Evolutionary conservation across 2,329 filamentous ascomycete species (phyloP), one percentile per base, ranked within the genome.

Genomic region (Didymella arachidicola): DNA sequence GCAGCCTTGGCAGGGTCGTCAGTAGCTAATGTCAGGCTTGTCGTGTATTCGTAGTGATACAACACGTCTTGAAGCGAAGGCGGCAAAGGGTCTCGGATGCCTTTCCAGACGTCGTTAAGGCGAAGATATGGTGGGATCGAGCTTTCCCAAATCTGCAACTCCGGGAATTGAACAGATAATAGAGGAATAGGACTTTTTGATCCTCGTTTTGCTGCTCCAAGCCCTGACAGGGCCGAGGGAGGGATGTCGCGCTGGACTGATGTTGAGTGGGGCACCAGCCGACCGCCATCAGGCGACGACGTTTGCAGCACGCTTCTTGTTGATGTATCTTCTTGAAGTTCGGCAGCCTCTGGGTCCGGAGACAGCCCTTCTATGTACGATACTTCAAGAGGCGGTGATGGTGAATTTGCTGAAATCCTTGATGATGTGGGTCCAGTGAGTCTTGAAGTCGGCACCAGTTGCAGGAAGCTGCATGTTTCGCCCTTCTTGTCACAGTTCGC

Each of bases 41-140:
- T 77, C 1, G 69, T 70, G 27, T 72, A 72, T 42, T 73, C 68
- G 49, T 76, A 78, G 46, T 77, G 74, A 44, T 68, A 68, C 2
- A 78, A 57, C 2, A 78, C 50, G 29, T 66, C 59, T 47, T 70
- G 68, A 4, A 72, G 64, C 5, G 59, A 53, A 18, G 66, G 63
- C 6, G 71, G 57, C 5, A 77, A 59, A 6, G 51, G 44, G 12
- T 70, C 65, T 19, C 70, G 68, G 34, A 67, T 65, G 26, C 66
- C 62, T 53, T 68, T 70, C 71, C 72, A 76, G 4, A 63, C 61
- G 48, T 75, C 72, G 27, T 72, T 65, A 18, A 67, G 63, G 14
- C 65, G 64, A 19, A 72, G 52, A 26, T 64, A 62, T 10, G 63
- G 67, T 4, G 68, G 64, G 47, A 73, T 67, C 7, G 54, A 62